These are phyloP conservation scores for Neoascochyta sp. DNA, from an alignment of 2,329 filamentous ascomycete genomes.

Conservation along the genomic window DNA sequence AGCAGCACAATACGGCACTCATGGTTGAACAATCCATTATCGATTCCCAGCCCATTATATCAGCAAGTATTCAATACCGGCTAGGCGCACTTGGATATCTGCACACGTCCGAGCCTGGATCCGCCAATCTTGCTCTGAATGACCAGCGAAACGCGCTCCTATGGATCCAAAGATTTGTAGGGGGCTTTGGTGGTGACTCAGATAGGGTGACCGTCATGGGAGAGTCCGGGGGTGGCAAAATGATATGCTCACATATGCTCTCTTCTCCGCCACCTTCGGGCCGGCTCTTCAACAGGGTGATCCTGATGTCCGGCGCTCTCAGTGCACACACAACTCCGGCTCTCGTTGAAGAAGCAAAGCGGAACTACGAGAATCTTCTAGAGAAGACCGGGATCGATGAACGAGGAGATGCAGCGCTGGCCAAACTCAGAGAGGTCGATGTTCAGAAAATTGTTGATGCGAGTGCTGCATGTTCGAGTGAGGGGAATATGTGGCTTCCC, in stretches of 20 bases:
- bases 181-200: constrained; percentile 35
- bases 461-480: constrained; percentile 2
- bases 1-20: constrained; percentile 19
- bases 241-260: constrained; percentile 25
- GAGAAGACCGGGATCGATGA: constrained; percentile 16
- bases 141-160: constrained; percentile 35
- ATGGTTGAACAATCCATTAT: constrained; percentile 22
- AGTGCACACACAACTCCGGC: constrained; percentile 12
- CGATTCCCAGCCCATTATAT: constrained; percentile 14
- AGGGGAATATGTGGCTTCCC: constrained; percentile 10
- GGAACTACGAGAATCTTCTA: constrained; percentile 15
- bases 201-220: constrained; percentile 39
- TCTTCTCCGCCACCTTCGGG: constrained; percentile 5
- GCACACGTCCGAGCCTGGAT: constrained; percentile 40
- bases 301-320: constrained; percentile 20
- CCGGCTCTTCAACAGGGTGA: constrained; percentile 17
- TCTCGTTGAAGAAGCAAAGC: constrained; percentile 5
- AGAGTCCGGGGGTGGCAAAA: constrained; percentile 45
- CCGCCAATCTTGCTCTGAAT: constrained; percentile 18
- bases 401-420: constrained; percentile 7
- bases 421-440: constrained; percentile 7
- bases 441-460: constrained; percentile 13
- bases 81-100: constrained; percentile 32
- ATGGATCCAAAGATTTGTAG: constrained; percentile 37
- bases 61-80: constrained; percentile 23